A percentile compares a stretch with the other conserved stretches of the same genome.
Evolutionary conservation across 495 filamentous ascomycete genomes (phyloP).

Genomic region (Trichoderma asperelloides): DNA sequence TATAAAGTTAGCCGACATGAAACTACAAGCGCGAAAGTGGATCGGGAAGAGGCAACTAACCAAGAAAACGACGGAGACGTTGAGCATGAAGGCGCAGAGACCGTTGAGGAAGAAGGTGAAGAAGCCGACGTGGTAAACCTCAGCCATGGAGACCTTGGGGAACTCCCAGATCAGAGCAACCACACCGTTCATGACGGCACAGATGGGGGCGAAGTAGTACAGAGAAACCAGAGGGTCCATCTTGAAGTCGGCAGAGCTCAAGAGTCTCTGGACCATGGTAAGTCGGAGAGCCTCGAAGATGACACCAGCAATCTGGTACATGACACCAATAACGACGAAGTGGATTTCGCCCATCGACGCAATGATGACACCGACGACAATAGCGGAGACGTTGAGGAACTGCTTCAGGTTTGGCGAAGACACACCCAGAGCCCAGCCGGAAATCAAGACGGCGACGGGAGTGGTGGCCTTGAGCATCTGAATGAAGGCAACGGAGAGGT

Average conservation of each 20-base stretch:
- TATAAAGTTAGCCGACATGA: slow-evolving; percentile 20
- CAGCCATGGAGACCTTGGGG: slow-evolving; percentile 57
- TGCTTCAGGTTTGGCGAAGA: slow-evolving; percentile 68
- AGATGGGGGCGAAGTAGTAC: slow-evolving; percentile 93
- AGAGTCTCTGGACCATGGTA: slow-evolving; percentile 81
- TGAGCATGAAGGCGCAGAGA: slow-evolving; percentile 74
- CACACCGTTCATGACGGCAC: slow-evolving; percentile 77
- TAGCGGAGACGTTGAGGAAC: slow-evolving; percentile 76
- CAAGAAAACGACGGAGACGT: slow-evolving; percentile 90
- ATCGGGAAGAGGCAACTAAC: slow-evolving; percentile 43
- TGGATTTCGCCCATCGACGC: slow-evolving; percentile 89
- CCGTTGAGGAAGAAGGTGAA: slow-evolving; percentile 73
- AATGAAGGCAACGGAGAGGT: slow-evolving; percentile 89
- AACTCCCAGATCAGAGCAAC: slow-evolving; percentile 74
- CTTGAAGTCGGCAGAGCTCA: slow-evolving; percentile 87
- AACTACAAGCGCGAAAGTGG: not conserved
- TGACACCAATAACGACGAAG: slow-evolving; percentile 78
- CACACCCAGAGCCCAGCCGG: slow-evolving; percentile 74
- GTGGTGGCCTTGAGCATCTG: slow-evolving; percentile 98
- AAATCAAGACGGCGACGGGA: slow-evolving; percentile 78
- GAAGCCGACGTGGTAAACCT: slow-evolving; percentile 68
- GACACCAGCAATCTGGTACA: slow-evolving; percentile 79
- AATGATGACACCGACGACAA: slow-evolving; percentile 83
- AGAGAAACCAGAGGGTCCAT: slow-evolving; percentile 95
- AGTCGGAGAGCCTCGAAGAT: slow-evolving; percentile 84